Evolutionary conservation across 2,329 filamentous ascomycete genomes (phyloP).

Genomic region (Microsporum canis): DNA sequence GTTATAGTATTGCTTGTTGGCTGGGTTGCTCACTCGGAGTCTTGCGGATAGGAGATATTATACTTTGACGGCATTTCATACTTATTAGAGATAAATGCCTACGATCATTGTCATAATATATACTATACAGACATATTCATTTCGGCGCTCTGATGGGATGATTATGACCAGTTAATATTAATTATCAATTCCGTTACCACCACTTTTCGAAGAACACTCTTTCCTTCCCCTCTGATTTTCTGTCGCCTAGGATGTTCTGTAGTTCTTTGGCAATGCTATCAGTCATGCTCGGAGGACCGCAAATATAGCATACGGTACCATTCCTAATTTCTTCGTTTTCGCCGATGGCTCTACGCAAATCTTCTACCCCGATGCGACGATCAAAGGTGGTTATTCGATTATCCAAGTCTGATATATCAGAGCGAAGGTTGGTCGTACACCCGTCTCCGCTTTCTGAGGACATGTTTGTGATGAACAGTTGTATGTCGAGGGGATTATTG

Average conservation of each 20-base stretch:
- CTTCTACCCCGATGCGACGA: slow-evolving; percentile 26
- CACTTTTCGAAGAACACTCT: neutral
- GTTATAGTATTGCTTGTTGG: neutral
- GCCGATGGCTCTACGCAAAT: slow-evolving; percentile 27
- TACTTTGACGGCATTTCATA: neutral
- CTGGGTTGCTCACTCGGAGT: neutral
- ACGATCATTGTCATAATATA: neutral
- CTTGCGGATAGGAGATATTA: neutral
- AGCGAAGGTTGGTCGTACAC: neutral
- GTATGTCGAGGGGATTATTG: neutral
- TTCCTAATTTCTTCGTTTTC: slow-evolving; percentile 13
- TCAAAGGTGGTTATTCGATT: slow-evolving; percentile 19
- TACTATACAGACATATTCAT: neutral
- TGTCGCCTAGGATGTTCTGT: neutral
- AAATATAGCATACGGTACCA: slow-evolving; percentile 50
- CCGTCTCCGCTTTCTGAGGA: neutral
- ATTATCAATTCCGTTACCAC: neutral
- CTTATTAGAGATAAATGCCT: neutral
- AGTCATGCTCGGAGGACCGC: slow-evolving; percentile 58
- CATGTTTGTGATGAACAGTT: neutral
- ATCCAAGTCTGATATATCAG: neutral
- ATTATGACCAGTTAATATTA: neutral
- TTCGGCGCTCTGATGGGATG: neutral
- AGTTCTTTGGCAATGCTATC: slow-evolving; percentile 46
- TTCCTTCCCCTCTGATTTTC: neutral